Percentiles rank a stretch among this genome's conserved stretches.
These are phyloP conservation scores for Haplosporangium gracile DNA, from an alignment of 192 early-diverging fungal species.

Conservation along the genomic window DNA sequence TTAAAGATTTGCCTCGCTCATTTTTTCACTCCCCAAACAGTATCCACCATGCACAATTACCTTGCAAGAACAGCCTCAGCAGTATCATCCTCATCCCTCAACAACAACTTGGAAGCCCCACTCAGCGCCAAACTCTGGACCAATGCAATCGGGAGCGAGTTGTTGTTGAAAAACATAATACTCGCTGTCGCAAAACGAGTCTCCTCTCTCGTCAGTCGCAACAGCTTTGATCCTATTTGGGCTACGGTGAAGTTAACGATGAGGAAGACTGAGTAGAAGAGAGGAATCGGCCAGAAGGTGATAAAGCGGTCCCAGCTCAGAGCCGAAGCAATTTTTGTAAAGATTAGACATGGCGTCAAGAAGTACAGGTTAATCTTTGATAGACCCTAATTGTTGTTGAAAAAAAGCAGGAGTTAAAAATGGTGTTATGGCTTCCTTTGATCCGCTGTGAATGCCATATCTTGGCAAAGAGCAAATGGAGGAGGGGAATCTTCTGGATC, in stretches of 20 bases:
- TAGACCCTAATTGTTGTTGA: constrained; percentile 11
- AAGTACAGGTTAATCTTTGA: constrained; percentile 72
- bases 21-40: neutral
- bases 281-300: constrained; percentile 76
- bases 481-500: too few species aligned
- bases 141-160: constrained; percentile 74
- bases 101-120: constrained; percentile 49
- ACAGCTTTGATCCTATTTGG: constrained; percentile 39
- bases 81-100: constrained; percentile 57
- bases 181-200: constrained; percentile 69
- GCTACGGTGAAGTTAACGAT: constrained; percentile 21
- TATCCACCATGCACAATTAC: constrained; percentile 14
- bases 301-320: constrained; percentile 67
- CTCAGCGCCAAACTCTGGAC: constrained; percentile 67
- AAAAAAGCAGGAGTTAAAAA: neutral
- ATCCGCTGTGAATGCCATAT: too few species aligned
- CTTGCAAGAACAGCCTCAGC: constrained; percentile 50
- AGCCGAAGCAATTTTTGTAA: constrained; percentile 75
- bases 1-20: neutral
- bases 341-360: constrained; percentile 77
- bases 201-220: constrained; percentile 55
- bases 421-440: too few species aligned
- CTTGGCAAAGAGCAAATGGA: too few species aligned
- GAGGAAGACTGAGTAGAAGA: constrained; percentile 54
- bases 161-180: constrained; percentile 75